Evolutionary conservation across 805 yeast genomes (phyloP), one percentile per base, ranked within the genome.

Genomic region (Zygosaccharomyces rouxii): DNA sequence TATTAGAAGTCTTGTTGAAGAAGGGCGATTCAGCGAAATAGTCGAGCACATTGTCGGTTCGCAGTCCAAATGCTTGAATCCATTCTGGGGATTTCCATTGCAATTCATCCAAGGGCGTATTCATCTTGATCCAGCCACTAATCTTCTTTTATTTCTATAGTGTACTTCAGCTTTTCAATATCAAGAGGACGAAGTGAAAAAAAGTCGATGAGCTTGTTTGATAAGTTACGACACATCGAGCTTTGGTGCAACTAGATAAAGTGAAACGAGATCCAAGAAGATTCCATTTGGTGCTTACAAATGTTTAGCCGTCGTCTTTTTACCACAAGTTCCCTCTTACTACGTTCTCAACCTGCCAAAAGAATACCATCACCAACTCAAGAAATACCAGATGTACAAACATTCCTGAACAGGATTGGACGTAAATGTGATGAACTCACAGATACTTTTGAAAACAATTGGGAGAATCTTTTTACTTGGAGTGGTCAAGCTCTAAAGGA

Each of bases 41-140:
- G 51, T 94, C 98, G 18, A 94, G 75, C 1, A 94, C 97, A 62
- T 90, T 94, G 46, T 83, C 95, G 0, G 95, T 86, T 39, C 89
- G 76, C 21, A 94, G 77, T 0, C 96, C 97, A 64, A 82, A 83
- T 46, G 83, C 79, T 63, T 89, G 96, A 54, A 94, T 89, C 95
- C 97, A 94, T 67, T 94, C 99, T 0, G 99, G 98, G 3, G 94
- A 84, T 55, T 90, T 80, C 99, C 99, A 94, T 66, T 90, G 98
- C 37, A 94, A 76, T 60, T 92, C 97, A 62, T 90, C 97, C 23
- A 90, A 72, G 6, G 64, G 64, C 3, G 66, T 54, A 29, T 55
- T 55, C 62, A 58, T 59, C 33, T 4, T 37, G 47, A 31, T 38
- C 35, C 10, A 35, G 22, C 14, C 39, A 18, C 5, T 14, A 14